Percentiles rank a stretch among this genome's conserved stretches.
These are phyloP conservation scores for Exserohilum turcica DNA, from an alignment of 2,329 filamentous ascomycete species.

Conservation along the genomic window DNA sequence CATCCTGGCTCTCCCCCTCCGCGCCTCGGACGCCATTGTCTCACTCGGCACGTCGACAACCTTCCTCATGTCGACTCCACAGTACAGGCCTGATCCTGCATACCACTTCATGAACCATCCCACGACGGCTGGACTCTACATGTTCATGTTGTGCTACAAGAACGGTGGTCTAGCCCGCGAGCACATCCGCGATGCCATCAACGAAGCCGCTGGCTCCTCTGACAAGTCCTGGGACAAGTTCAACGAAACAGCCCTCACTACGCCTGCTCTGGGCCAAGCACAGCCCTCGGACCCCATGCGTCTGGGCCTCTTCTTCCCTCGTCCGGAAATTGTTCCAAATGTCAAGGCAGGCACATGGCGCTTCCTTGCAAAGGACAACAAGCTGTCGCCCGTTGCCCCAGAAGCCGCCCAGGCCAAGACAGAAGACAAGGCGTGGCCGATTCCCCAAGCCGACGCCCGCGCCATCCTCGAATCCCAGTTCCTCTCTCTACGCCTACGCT, in stretches of 20 bases:
- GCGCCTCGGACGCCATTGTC: slow-evolving; percentile 89
- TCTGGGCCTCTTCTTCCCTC: slow-evolving; percentile 91
- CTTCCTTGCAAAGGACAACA: slow-evolving; percentile 64
- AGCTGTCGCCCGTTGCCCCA: slow-evolving; percentile 48
- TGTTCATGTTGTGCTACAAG: slow-evolving; percentile 99
- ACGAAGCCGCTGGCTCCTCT: slow-evolving; percentile 51
- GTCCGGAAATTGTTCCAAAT: slow-evolving; percentile 95
- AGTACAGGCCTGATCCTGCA: slow-evolving; percentile 84
- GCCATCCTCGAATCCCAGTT: slow-evolving; percentile 94
- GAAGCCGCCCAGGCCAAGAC: slow-evolving; percentile 55
- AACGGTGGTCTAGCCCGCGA: slow-evolving; percentile 95
- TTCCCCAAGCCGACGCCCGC: slow-evolving; percentile 73
- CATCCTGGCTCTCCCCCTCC: slow-evolving; percentile 86
- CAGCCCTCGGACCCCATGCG: slow-evolving; percentile 66
- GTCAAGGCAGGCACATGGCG: slow-evolving; percentile 85
- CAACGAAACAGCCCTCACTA: slow-evolving; percentile 72
- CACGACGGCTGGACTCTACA: slow-evolving; percentile 86
- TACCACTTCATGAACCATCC: slow-evolving; percentile 99
- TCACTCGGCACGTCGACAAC: slow-evolving; percentile 94
- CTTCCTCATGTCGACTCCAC: slow-evolving; percentile 95
- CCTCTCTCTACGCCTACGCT: slow-evolving; percentile 85
- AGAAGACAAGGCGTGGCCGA: slow-evolving; percentile 52
- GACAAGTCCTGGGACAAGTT: slow-evolving; percentile 77
- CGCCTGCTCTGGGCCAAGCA: slow-evolving; percentile 69
- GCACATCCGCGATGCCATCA: slow-evolving; percentile 80